Conservation (phyloP, 805 yeast genomes). For the Metschnikowia corniflorae region DNA sequence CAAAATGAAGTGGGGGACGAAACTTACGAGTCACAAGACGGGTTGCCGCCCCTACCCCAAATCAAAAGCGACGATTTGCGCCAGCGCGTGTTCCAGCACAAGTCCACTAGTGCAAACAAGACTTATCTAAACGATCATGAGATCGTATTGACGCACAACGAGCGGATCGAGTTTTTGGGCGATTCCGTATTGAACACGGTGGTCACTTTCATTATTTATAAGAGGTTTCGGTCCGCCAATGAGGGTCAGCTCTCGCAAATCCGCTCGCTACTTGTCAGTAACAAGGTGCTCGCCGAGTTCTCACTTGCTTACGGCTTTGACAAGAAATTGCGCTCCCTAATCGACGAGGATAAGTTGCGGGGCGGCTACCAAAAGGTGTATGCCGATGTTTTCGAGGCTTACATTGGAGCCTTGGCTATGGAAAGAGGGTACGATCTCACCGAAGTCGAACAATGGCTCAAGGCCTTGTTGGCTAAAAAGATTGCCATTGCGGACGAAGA, state of each 20-base stretch:
- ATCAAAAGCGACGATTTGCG: slow-evolving; percentile 57
- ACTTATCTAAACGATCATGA: slow-evolving; percentile 55
- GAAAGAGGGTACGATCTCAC: slow-evolving; percentile 50
- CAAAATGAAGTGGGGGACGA: slow-evolving; percentile 1
- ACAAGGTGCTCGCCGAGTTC: slow-evolving; percentile 68
- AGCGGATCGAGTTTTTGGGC: slow-evolving; percentile 85
- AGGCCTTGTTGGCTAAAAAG: slow-evolving; percentile 47
- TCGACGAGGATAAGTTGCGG: slow-evolving; percentile 42
- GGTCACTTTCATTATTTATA: slow-evolving; percentile 66
- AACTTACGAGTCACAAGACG: neutral
- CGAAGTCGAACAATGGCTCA: slow-evolving; percentile 56
- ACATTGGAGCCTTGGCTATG: slow-evolving; percentile 75
- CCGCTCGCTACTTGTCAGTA: slow-evolving; percentile 69
- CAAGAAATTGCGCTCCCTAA: slow-evolving; percentile 48
- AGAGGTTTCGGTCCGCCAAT: slow-evolving; percentile 60
- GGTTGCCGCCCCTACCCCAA: slow-evolving; percentile 65
- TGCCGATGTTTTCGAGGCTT: slow-evolving; percentile 94
- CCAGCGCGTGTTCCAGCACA: slow-evolving; percentile 77
- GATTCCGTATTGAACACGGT: slow-evolving; percentile 76
- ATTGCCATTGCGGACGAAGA: slow-evolving; percentile 31
- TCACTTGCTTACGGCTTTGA: slow-evolving; percentile 66
- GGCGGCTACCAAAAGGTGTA: slow-evolving; percentile 63
- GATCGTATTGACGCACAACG: slow-evolving; percentile 65
- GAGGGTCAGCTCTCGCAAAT: slow-evolving; percentile 80
- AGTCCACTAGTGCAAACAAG: slow-evolving; percentile 62